Base-by-base conservation (phyloP, 345 rosid species). In the Lepidium didymum region DNA sequence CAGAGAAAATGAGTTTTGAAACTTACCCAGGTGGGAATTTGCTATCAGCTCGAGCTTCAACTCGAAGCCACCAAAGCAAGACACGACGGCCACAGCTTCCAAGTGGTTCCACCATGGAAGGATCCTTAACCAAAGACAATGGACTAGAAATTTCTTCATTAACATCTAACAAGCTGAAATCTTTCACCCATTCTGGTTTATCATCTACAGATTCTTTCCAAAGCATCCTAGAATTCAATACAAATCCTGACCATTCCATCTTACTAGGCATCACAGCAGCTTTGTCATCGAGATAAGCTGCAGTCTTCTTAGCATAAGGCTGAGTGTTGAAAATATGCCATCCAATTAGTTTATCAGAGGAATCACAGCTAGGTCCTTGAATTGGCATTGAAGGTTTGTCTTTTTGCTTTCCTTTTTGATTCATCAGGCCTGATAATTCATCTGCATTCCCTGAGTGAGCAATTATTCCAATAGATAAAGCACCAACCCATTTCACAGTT, bases 241-340 rank as follows among this genome's bases (percentile, higher is more conserved):
- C 97, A 63, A 95, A 95, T 64, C 99, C 99, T 54, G 97, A 86
- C 99, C 99, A 95, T 65, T 95, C 97, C 69, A 91, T 77, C 86
- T 87, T 87, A 78, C 84, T 76, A 1, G 97, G 96, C 72, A 89
- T 70, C 78, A 86, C 90, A 18, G 76, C 58, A 10, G 86, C 96
- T 73, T 87, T 77, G 18, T 94, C 97, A 49, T 86, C 91, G 15
- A 87, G 77, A 55, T 73, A 78, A 69, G 68, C 77, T 0, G 86
- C 96, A 56, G 63, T 82, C 74, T 81, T 87, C 47, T 83, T 81
- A 0, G 73, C 74, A 47, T 83, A 89, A 25, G 96, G 91, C 57
- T 72, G 69, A 0, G 89, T 71, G 68, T 87, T 64, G 72, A 85
- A 89, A 49, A 87, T 80, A 19, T 89, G 97, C 99, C 99, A 95